Conservation (phyloP, 75 land plant genomes). For the Adiantum capillusveneris region DNA sequence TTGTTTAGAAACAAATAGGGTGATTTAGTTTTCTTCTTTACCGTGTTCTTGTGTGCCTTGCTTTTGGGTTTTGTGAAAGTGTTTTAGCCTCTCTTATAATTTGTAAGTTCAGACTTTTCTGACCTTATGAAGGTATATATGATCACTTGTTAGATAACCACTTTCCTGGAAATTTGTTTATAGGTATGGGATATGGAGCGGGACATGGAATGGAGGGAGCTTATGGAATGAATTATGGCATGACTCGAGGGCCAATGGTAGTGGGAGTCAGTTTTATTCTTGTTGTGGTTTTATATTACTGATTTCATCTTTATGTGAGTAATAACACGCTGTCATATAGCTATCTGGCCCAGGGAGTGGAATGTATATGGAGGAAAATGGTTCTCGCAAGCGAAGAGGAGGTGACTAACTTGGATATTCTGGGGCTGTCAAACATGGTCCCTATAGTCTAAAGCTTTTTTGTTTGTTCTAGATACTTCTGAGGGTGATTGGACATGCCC, state of each 20-base stretch:
- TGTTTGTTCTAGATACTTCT: slow-evolving; percentile 48
- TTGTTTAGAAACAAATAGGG: no score
- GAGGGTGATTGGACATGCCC: slow-evolving; percentile 98
- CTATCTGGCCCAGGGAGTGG: slow-evolving; percentile 45
- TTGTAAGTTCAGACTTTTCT: no score
- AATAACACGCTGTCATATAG: slow-evolving; percentile 2
- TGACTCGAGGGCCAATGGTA: slow-evolving; percentile 45
- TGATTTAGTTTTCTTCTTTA: neutral
- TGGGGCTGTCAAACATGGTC: neutral
- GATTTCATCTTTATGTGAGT: no score
- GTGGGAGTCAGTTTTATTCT: neutral
- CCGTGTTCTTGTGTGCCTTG: neutral
- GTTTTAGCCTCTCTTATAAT: no score
- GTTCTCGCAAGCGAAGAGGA: slow-evolving; percentile 57
- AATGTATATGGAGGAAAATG: slow-evolving; percentile 51
- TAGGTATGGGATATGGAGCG: slow-evolving; percentile 78
- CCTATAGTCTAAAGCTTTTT: neutral
- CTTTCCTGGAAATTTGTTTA: neutral
- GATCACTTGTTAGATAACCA: no score
- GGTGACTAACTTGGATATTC: slow-evolving; percentile 14
- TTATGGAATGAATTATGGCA: slow-evolving; percentile 53
- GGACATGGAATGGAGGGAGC: slow-evolving; percentile 66
- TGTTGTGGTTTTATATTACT: no score
- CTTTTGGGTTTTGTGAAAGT: no score
- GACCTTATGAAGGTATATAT: no score